Percentiles rank a stretch among this genome's conserved stretches.
phyloP scores from a whole-genome alignment of 176 grass and related monocot species.

The Hordeum vulgare region MorexV3_pseudomolecules_assembly NC_058519.1:617795521-617796020 shows the following conservation, averaged over 20 bases:
- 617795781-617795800: background rate
- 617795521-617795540: conserved; percentile 43
- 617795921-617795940: background rate
- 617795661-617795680: background rate
- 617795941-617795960: background rate
- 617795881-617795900: background rate
- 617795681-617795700: background rate
- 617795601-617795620: background rate
- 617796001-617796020: background rate
- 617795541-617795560: background rate
- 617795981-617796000: background rate
- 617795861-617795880: background rate
- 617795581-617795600: background rate
- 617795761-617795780: background rate
- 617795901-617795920: background rate
- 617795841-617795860: background rate
- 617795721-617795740: background rate
- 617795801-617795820: background rate
- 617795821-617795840: background rate
- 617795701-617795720: background rate
- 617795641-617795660: background rate
- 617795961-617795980: background rate
- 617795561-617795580: background rate
- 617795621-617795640: background rate
- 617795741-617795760: background rate